Base-by-base conservation (phyloP, 2,329 filamentous ascomycete genomes). In the Colletotrichum plurivorum region DNA sequence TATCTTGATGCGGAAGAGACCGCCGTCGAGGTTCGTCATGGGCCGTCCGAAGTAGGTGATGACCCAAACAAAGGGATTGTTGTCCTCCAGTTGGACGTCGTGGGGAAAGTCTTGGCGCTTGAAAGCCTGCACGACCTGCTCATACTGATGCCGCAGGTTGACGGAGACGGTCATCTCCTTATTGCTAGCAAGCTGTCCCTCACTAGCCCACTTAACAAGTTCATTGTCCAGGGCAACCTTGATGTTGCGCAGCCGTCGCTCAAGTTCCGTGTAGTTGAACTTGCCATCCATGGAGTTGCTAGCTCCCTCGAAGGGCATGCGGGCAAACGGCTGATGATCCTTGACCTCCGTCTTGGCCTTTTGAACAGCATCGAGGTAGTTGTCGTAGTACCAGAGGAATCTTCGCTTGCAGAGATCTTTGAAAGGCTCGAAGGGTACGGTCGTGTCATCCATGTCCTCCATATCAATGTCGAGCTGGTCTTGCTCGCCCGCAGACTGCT, bases 311-410 rank as follows among this genome's bases (percentile, higher is more conserved):
- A 99, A 99, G 0, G 94, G 93, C 94, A 97, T 97, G 58, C 87
- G 87, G n/a, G 83, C 80, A 75, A 99, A 98, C 0, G 78, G 71
- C 45, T 89, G 82, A 3, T 89, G 88, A 69, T 92, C 89, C 70
- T 87, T 86, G 63, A 91, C 88, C 73, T 93, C 89, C 27, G 83
- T 79, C 73, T 85, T 87, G 31, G 91, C 92, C 69, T 90, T 86
- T 45, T 90, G 85, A 59, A 97, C 90, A 1, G 92, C 87, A 4
- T 87, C 83, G 22, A 96, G 83, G 76, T 98, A 98, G 3, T 93
- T 93, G 73, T 97, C 93, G 78, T 93, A 97, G 81, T 98, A 98
- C 96, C 96, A 98, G 15, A 98, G 84, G 77, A 98, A 98, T 1
- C 95, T 90, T 45, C 93, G 90, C 81, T 98, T 98, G 85, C 92